Conservation (phyloP, 2,329 filamentous ascomycete species). For the Neopestalotiopsis sp. region DNA sequence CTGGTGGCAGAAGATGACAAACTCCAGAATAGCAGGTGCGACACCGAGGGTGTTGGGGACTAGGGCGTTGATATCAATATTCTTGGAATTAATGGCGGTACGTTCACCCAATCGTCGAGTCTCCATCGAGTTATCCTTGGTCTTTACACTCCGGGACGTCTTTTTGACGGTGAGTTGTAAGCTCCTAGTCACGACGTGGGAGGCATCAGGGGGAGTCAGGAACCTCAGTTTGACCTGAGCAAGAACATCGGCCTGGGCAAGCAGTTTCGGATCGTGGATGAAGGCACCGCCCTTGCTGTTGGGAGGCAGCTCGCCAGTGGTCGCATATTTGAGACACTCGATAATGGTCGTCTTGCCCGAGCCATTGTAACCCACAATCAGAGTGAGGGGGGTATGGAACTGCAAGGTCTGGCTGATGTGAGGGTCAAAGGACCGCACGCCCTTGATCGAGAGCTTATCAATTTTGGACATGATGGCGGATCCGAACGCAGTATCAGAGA, state of each 20-base stretch:
- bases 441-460: conserved; percentile 85
- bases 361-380: conserved; percentile 97
- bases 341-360: conserved; percentile 99
- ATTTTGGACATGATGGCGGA: conserved; percentile 71
- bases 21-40: conserved; percentile 86
- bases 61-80: conserved; percentile 80
- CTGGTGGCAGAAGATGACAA: conserved; percentile 98
- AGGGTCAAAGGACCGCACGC: conserved; percentile 85
- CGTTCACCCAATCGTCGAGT: conserved; percentile 82
- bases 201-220: conserved; percentile 75
- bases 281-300: conserved; percentile 92
- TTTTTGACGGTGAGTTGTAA: conserved; percentile 89
- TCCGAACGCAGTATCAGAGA: not conserved
- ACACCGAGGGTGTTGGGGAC: conserved; percentile 89
- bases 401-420: conserved; percentile 76
- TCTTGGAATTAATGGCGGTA: conserved; percentile 77
- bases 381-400: conserved; percentile 88
- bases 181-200: conserved; percentile 83
- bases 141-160: conserved; percentile 75
- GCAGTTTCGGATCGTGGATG: conserved; percentile 95
- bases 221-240: conserved; percentile 94
- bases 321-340: conserved; percentile 97
- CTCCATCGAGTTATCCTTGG: conserved; percentile 79
- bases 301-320: conserved; percentile 89
- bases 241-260: conserved; percentile 84